Base-by-base conservation (phyloP, 192 early-diverging fungal genomes). In the Coemansia sp. region DNA sequence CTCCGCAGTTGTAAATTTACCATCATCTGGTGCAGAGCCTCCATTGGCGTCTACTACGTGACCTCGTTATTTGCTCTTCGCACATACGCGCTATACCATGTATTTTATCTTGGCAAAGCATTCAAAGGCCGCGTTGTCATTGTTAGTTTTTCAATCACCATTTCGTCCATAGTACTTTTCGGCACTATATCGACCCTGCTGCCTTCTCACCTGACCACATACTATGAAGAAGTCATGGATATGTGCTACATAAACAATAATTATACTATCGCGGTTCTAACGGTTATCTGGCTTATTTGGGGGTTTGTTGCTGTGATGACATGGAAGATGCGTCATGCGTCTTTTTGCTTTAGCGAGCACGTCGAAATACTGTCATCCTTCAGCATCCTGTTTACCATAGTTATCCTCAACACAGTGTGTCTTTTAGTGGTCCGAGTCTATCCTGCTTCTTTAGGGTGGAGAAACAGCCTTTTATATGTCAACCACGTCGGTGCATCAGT, bases 271-370 rank as follows among this genome's bases (percentile, higher is more conserved):
- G 24, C 55, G 5, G 57, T 54, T 2, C 19, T 66, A 3, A 18
- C 39, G 0, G 50, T 66, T 16, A 58, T 60, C 6, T 66, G 64
- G 57, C 24, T 23, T 14, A 45, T 66, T 6, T 58, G 48, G 29
- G 28, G 50, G 18, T 60, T 34, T 54, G 54, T 39, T 23, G 57
- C 50, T 11, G 20, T 54, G 6, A 66, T 66, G 57, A 29, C 48
- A 4, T 66, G 64, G 64, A 19, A 27, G 19, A 47, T 66, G 56
- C 64, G 64, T n/a, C 35, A 60, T 6, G 28, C 54, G 6, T 22
- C 57, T 0, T 66, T 66, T 57, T 58, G 34, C 20, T 66, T 66
- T 47, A 60, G 57, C 35, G 64, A 66, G 23, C 27, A 45, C 5
- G 25, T 20, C 18, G 64, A 66, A 22, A 52, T 66, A 28, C 19